These are phyloP conservation scores for Metschnikowia peoriensis DNA, from an alignment of 805 yeast species.

Conservation along the genomic window DNA sequence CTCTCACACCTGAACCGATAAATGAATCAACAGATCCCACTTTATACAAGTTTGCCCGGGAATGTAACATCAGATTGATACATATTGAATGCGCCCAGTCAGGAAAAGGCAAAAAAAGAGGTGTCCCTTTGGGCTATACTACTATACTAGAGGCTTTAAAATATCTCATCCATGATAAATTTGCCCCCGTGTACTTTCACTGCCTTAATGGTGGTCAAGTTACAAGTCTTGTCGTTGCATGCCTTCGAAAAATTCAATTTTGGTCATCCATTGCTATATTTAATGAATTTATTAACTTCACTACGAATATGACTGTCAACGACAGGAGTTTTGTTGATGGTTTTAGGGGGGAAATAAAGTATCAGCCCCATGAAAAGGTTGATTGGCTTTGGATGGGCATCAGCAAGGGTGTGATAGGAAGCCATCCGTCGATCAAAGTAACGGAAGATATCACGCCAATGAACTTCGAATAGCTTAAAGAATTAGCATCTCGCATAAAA, in stretches of 20 bases:
- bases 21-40: constrained; percentile 49
- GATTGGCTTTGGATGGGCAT: constrained; percentile 69
- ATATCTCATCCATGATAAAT: constrained; percentile 53
- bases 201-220: constrained; percentile 89
- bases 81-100: constrained; percentile 68
- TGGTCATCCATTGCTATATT: constrained; percentile 90
- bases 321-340: constrained; percentile 84
- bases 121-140: constrained; percentile 73
- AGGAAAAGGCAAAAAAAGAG: constrained; percentile 75
- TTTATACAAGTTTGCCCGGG: constrained; percentile 50
- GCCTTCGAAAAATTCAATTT: constrained; percentile 74
- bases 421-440: constrained; percentile 51
- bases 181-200: constrained; percentile 77
- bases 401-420: constrained; percentile 53
- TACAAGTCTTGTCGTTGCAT: constrained; percentile 80
- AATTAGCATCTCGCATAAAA: constrained; percentile 52
- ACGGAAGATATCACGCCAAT: constrained; percentile 17
- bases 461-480: not conserved
- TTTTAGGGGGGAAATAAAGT: constrained; percentile 61
- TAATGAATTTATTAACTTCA: constrained; percentile 76
- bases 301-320: constrained; percentile 74
- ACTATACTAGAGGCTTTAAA: constrained; percentile 61
- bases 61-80: constrained; percentile 55
- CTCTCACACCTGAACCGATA: constrained; percentile 77
- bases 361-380: constrained; percentile 46